Evolutionary conservation across 371 early-diverging fungal genomes (phyloP).

Genomic region (Lichtheimia corymbifera): DNA sequence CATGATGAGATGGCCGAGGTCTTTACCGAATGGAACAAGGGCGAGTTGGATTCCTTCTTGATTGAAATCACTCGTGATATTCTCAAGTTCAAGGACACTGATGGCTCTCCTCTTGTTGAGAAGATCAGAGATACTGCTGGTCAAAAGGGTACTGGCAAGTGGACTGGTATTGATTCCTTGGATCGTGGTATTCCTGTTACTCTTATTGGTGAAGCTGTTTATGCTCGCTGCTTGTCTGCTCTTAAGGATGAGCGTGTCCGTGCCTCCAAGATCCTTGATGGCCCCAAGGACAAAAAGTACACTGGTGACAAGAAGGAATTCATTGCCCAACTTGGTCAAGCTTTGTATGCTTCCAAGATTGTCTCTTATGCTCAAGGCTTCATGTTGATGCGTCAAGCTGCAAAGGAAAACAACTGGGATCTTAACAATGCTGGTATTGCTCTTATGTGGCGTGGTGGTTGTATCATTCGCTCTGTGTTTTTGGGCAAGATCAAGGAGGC

Average conservation of each 20-base stretch:
- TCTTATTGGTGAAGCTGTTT: conserved; percentile 97
- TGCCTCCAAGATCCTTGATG: conserved; percentile 85
- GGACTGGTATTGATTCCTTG: conserved; percentile 95
- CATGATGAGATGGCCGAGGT: conserved; percentile 89
- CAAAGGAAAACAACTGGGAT: conserved; percentile 91
- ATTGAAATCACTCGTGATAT: conserved; percentile 96
- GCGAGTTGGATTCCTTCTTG: conserved; percentile 95
- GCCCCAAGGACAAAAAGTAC: conserved; percentile 67
- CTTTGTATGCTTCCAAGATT: conserved; percentile 96
- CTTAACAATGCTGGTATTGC: conserved; percentile 96
- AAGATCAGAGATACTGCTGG: conserved; percentile 97
- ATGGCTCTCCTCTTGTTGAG: conserved; percentile 87
- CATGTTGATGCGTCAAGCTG: conserved; percentile 97
- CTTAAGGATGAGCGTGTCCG: conserved; percentile 92
- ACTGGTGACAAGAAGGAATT: conserved; percentile 85
- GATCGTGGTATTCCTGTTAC: conserved; percentile 95
- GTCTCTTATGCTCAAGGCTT: conserved; percentile 99
- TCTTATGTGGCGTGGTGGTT: conserved; percentile 99
- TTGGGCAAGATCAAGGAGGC: conserved; percentile 96
- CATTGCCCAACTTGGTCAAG: conserved; percentile 87
- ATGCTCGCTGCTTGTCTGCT: conserved; percentile 94
- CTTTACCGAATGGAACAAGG: conserved; percentile 95
- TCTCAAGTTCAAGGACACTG: conserved; percentile 86
- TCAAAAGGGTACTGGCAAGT: conserved; percentile 99
- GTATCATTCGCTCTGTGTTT: conserved; percentile 97